These are phyloP conservation scores for Cercospora citrullina DNA, from an alignment of 2,329 filamentous ascomycete species.

Conservation along the genomic window DNA sequence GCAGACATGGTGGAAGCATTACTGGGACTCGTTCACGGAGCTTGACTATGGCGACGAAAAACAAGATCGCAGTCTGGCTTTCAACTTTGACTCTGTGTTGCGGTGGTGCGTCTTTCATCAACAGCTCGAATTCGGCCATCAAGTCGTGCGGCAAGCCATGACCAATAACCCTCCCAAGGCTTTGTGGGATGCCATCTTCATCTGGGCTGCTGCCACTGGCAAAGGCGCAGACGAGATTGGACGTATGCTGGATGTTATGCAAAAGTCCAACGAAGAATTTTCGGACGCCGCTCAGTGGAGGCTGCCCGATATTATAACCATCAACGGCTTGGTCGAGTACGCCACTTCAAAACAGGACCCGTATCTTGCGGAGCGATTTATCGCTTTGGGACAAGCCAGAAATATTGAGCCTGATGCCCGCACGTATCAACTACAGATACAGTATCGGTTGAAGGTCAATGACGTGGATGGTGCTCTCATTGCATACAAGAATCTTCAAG, in stretches of 20 bases:
- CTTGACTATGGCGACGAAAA: neutral
- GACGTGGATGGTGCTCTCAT: conserved; percentile 70
- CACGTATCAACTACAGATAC: conserved; percentile 73
- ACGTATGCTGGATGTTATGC: conserved; percentile 70
- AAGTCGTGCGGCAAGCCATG: conserved; percentile 53
- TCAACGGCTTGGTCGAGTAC: conserved; percentile 74
- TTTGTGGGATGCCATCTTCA: conserved; percentile 69
- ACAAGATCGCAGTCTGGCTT: neutral
- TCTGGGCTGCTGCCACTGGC: conserved; percentile 72
- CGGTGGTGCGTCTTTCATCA: conserved; percentile 45
- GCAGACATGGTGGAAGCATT: conserved; percentile 56
- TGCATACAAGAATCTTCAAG: conserved; percentile 64
- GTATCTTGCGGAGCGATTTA: conserved; percentile 71
- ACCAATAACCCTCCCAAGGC: conserved; percentile 33
- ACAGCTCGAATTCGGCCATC: conserved; percentile 62
- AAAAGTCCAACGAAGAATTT: conserved; percentile 34
- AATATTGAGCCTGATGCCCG: conserved; percentile 66
- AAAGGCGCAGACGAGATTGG: conserved; percentile 71
- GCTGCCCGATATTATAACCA: conserved; percentile 65
- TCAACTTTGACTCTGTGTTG: conserved; percentile 14
- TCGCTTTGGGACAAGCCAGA: conserved; percentile 65
- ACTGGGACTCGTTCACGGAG: neutral
- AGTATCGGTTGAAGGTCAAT: conserved; percentile 70
- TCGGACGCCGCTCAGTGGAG: conserved; percentile 49
- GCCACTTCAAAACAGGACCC: conserved; percentile 70